Evolutionary conservation across 2,329 filamentous ascomycete species (phyloP).

Genomic region (Rutstroemia sydowiana): DNA sequence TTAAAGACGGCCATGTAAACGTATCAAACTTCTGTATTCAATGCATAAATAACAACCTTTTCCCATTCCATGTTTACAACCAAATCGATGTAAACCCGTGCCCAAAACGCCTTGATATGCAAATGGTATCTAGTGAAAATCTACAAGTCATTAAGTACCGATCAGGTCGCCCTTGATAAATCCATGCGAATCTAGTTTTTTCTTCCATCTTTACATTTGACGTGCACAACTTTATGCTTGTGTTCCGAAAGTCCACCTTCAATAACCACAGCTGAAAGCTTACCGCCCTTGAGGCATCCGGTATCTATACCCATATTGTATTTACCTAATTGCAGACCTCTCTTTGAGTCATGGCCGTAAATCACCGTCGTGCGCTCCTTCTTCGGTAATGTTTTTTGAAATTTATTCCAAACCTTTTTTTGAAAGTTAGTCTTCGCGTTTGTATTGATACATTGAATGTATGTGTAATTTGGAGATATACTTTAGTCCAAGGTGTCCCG

Average conservation of each 20-base stretch:
- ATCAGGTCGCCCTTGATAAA: background rate
- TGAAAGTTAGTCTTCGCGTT: constrained; percentile 17
- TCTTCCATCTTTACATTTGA: constrained; percentile 25
- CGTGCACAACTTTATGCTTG: constrained; percentile 25
- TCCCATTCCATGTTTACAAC: background rate
- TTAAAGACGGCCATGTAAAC: background rate
- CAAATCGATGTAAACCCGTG: background rate
- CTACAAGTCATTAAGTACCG: background rate
- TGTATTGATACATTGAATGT: background rate
- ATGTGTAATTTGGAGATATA: constrained; percentile 9
- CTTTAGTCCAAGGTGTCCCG: constrained; percentile 28
- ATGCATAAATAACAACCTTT: background rate
- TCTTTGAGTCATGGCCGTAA: constrained; percentile 79
- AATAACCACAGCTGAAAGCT: constrained; percentile 71
- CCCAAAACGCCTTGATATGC: background rate
- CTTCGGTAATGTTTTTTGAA: constrained; percentile 34
- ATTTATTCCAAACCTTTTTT: constrained; percentile 46
- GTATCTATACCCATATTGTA: constrained; percentile 84
- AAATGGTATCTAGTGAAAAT: background rate
- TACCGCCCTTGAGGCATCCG: constrained; percentile 68
- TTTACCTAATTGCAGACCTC: constrained; percentile 56
- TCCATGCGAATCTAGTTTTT: background rate
- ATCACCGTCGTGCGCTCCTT: constrained; percentile 56
- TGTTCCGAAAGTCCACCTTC: constrained; percentile 41
- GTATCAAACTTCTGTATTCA: background rate